Evolutionary conservation across 371 early-diverging fungal genomes (phyloP), one percentile per base, ranked within the genome.

Genomic region (Syncephalastrum sp.): DNA sequence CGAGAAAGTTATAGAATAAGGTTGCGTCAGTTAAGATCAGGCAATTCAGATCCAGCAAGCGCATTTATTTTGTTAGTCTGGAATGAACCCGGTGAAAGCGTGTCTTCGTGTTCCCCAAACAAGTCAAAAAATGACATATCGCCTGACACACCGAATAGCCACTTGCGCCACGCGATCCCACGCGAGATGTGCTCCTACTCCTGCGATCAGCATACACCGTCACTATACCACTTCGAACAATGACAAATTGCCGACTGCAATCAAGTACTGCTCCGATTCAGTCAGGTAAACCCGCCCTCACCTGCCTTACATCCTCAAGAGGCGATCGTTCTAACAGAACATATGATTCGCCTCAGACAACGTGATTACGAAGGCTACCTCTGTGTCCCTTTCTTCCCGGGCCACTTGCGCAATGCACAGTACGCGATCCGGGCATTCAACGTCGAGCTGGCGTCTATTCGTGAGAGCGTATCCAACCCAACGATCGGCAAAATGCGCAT

Each of bases 381-480:
- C 16, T 74, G 82, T 19, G 77, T 90, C 16, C 75, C 91, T n/a
- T 92, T 95, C 59, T 81, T 82, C 48, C 92, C 94, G 13, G 41
- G 67, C 1, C 60, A 69, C 4, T 61, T 83, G n/a, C 86, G 90
- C 29, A 67, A 81, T 41, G 73, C 85, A 7, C 79, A 81, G 42
- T 91, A 85, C 76, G 94, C 91, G 0, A 63, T 97, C 24, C 79
- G 93, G 27, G 95, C 96, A 1, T 88, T 97, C 71, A 93, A 94
- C 65, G 77, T 91, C 41, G 97, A 97, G 67, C 70, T 92, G 19
- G 91, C 94, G 6, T 78, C 77, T 54, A 81, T 94, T 57, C 83
- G 91, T 27, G 91, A 92, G 38, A 77, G 67, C 38, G 89, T 91
- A 0, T 81, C 82, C 19, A 85, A 89, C 57, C 64, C 81, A 4